phyloP scores from a whole-genome alignment of 345 rosid genomes.

The Dipteronia dyeriana region DNA sequence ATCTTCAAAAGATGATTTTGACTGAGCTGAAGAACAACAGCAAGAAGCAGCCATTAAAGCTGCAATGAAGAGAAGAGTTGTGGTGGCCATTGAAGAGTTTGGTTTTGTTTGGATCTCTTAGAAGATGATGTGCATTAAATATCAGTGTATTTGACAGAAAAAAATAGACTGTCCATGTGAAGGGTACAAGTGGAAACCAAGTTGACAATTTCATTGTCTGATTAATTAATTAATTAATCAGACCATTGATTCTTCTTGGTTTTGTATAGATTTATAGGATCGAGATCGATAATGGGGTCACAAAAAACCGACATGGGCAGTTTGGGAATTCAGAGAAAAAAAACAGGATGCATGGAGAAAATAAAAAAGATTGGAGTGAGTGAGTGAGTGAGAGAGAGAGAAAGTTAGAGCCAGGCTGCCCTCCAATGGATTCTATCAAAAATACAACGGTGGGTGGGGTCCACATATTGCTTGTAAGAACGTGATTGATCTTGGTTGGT shows the following conservation, averaged over 20 bases:
- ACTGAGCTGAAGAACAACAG: slow-evolving; percentile 22
- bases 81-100: slow-evolving; percentile 34
- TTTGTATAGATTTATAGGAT: neutral
- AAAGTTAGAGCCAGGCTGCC: slow-evolving; percentile 58
- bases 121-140: slow-evolving; percentile 25
- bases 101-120: slow-evolving; percentile 23
- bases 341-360: slow-evolving; percentile 24
- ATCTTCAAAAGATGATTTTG: slow-evolving; percentile 70
- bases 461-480: slow-evolving; percentile 15
- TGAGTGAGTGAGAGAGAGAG: neutral
- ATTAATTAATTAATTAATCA: too few species aligned
- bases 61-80: slow-evolving; percentile 31
- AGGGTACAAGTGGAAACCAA: slow-evolving; percentile 27
- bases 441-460: slow-evolving; percentile 17
- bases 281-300: neutral
- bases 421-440: slow-evolving; percentile 27
- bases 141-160: slow-evolving; percentile 10
- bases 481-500: slow-evolving; percentile 23
- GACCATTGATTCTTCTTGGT: neutral
- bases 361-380: neutral
- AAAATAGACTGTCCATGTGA: neutral
- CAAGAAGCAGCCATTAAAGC: slow-evolving; percentile 37
- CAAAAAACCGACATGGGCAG: slow-evolving; percentile 29
- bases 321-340: slow-evolving; percentile 24
- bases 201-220: too few species aligned